Base-by-base conservation (phyloP, 169 alveolate species). In the Neospora caninum region DNA sequence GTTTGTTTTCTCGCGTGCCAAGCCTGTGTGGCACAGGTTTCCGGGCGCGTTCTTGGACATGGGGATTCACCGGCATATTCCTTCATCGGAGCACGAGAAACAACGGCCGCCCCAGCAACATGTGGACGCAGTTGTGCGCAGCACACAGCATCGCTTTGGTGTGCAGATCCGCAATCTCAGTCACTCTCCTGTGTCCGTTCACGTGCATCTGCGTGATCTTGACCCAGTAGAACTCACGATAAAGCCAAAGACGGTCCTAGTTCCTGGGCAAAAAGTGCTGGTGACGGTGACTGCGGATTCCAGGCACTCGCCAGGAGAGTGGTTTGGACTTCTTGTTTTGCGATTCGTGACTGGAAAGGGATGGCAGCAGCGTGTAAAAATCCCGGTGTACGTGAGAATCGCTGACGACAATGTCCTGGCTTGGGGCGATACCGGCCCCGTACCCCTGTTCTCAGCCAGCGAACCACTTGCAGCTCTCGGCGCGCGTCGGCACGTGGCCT, bases 61-160 rank as follows among this genome's bases (percentile, higher is more conserved):
- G 84, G 84, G 84, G 6, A 34, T 73, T 13, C 84, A 73, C 45
- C 84, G 84, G 84, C 78, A 64, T 9, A 64, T 20, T 64, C 78
- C 78, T 29, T 29, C 78, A 4, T 49, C 58, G 18, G 58, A 49
- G 58, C 58, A 49, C 58, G 58, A 13, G 9, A 49, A 13, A 49
- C 58, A 49, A 49, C 58, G 58, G 27, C 0, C 58, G 58, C 18
- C 9, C 58, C 58, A 49, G 9, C 58, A 0, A 13, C 27, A 13
- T 0, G 0, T 49, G 58, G 58, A 49, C 34, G 36, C 78, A 64
- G 29, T 64, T 64, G 34, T n/a, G 34, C 34, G 34, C 78, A 64
- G 78, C 29, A 20, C 10, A 64, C 10, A 29, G 78, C 78, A 64
- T 0, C 78, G 78, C 31, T 64, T 64, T 29, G 29, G 78, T 18